Evolutionary conservation across 192 early-diverging fungal genomes (phyloP), one percentile per base, ranked within the genome.

Genomic region (Linnemannia zychae): DNA sequence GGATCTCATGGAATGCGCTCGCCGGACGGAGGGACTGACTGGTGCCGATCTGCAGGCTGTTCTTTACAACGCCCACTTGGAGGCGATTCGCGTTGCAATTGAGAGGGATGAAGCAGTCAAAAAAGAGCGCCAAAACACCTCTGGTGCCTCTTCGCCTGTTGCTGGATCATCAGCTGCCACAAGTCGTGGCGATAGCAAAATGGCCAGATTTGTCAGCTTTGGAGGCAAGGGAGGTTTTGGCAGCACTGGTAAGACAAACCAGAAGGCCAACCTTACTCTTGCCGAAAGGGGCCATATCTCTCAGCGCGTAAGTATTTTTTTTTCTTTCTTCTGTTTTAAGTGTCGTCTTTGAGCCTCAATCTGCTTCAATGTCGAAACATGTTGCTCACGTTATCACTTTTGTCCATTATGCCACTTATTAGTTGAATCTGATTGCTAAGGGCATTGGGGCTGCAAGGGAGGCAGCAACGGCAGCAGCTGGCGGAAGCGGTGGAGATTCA

Each of bases 31-130:
- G 18, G 94, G 94, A 16, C 95, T 95, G 72, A 92, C 97, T 0
- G 98, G 98, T 20, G 98, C 98, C 2, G 98, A 99, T 89, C 82
- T 99, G 75, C 98, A 99, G 88, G 97, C 95, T 0, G 90, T 99
- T 33, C 80, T 99, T 4, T 98, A 98, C 80, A 96, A 96, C 80
- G 97, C 97, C 0, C 96, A 98, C 57, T 89, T 99, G 49, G 96
- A 96, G 75, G 93, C 97, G 0, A 95, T 99, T 76, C 97, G 98
- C 68, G 93, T 93, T 20, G 82, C 86, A 28, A 92, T 94, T 47
- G 91, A 93, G 74, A 80, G 80, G 36, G 78, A 82, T 40, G 87
- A 88, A 31, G 87, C 88, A n/a, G 31, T 80, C 71, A 83, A 82
- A 47, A 86, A 89, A 72, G 83, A 90, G 68, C 75, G 87, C 50